Percentiles rank a stretch among this genome's conserved stretches.
Conservation (phyloP, 768 basidiomycete genomes). For the Suillus hirtellus region DNA sequence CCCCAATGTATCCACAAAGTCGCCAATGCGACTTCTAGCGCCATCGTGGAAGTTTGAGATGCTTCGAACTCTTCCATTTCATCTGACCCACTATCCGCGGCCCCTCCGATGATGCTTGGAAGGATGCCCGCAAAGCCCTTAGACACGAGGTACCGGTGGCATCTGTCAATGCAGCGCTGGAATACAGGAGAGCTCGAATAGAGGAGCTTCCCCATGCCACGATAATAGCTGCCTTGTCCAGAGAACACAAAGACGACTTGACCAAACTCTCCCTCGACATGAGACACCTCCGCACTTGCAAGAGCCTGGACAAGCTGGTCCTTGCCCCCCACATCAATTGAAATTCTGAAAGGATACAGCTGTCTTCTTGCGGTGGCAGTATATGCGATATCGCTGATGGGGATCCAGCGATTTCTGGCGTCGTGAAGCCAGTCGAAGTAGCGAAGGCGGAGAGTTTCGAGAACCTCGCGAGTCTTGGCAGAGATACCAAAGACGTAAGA, state of each 20-base stretch:
- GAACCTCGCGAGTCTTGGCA: constrained; percentile 50
- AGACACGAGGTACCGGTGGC: constrained; percentile 49
- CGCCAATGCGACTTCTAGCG: constrained; percentile 63
- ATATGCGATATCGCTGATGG: constrained; percentile 60
- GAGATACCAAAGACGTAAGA: constrained; percentile 60
- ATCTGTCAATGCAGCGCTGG: constrained; percentile 53
- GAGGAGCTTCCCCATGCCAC: constrained; percentile 60
- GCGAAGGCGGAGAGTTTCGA: constrained; percentile 47
- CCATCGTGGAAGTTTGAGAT: constrained; percentile 56
- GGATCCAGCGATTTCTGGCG: constrained; percentile 20
- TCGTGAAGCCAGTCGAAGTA: constrained; percentile 51
- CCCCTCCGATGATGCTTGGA: constrained; percentile 38
- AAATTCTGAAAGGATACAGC: constrained; percentile 52
- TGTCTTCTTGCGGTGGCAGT: constrained; percentile 67
- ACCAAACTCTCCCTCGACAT: constrained; percentile 27
- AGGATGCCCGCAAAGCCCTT: constrained; percentile 54
- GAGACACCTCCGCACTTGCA: constrained; percentile 32
- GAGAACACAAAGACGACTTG: constrained; percentile 67
- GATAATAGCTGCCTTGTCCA: constrained; percentile 71
- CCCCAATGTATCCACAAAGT: constrained; percentile 73
- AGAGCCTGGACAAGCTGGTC: constrained; percentile 52
- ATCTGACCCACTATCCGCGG: constrained; percentile 22
- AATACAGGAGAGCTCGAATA: constrained; percentile 54
- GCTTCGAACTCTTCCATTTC: constrained; percentile 43
- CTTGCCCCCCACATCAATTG: constrained; percentile 44